Evolutionary conservation across 495 filamentous ascomycete species (phyloP).

Genomic region (Penicillium parvum): DNA sequence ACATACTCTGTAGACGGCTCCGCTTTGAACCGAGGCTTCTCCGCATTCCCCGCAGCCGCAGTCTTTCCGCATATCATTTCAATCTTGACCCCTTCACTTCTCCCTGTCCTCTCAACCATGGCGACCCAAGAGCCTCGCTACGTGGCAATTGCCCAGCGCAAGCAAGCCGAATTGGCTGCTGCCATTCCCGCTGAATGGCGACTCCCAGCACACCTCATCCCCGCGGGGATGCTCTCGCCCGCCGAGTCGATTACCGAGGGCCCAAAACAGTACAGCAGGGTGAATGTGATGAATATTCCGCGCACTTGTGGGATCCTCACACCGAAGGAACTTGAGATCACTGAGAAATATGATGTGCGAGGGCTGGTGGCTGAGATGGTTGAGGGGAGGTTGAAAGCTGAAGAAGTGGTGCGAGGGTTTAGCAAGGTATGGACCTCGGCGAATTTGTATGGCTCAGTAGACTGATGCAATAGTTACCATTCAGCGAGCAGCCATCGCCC

Average conservation of each 20-base stretch:
- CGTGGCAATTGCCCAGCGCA: constrained; percentile 36
- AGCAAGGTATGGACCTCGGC: too few relatives aligned
- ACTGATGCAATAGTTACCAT: too few relatives aligned
- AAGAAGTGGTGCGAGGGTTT: constrained; percentile 55
- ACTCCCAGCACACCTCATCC: constrained; percentile 30
- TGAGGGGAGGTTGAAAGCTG: constrained; percentile 41
- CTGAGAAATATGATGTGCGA: constrained; percentile 52
- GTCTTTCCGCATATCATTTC: background rate
- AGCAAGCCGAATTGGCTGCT: constrained; percentile 42
- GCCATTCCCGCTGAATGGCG: constrained; percentile 48
- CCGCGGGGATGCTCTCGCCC: constrained; percentile 36
- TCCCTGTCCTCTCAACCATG: constrained; percentile 10
- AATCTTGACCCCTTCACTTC: background rate
- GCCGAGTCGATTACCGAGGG: constrained; percentile 38
- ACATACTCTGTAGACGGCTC: background rate
- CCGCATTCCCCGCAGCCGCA: constrained; percentile 13
- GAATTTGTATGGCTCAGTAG: too few relatives aligned
- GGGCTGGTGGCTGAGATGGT: constrained; percentile 46
- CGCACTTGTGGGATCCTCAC: constrained; percentile 49
- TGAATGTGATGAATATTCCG: constrained; percentile 45
- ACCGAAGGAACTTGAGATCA: constrained; percentile 52
- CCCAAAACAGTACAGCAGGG: constrained; percentile 26
- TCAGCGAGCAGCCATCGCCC: constrained; percentile 54
- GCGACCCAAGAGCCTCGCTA: constrained; percentile 20
- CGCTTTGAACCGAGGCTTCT: constrained; percentile 13